Evolutionary conservation across 2,329 filamentous ascomycete genomes (phyloP).

Genomic region (Capronia americana): DNA sequence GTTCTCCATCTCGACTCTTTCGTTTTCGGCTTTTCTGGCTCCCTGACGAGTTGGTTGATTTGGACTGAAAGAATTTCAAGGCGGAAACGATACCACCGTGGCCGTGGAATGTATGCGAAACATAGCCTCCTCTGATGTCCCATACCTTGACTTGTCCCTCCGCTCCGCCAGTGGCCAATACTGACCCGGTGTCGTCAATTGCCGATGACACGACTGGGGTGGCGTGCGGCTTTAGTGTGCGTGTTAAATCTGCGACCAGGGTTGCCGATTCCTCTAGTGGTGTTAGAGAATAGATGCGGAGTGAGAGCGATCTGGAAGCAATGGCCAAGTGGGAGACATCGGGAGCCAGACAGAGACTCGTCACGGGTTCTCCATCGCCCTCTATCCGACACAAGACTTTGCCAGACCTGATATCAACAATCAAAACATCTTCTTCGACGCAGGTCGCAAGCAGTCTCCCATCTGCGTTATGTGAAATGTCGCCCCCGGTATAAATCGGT

Average conservation of each 20-base stretch:
- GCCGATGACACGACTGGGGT: conserved; percentile 88
- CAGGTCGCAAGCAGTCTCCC: conserved; percentile 85
- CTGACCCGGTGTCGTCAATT: conserved; percentile 83
- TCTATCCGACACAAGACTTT: conserved; percentile 84
- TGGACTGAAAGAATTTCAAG: conserved; percentile 81
- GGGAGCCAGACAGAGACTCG: conserved; percentile 71
- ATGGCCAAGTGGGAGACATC: conserved; percentile 85
- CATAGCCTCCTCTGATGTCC: conserved; percentile 86
- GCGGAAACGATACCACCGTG: conserved; percentile 91
- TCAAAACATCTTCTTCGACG: conserved; percentile 86
- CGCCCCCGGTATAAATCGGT: conserved; percentile 92
- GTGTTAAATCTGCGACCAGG: conserved; percentile 71
- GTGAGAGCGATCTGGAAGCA: conserved; percentile 93
- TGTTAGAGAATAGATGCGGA: conserved; percentile 84
- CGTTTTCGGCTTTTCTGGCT: conserved; percentile 40
- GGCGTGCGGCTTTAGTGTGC: conserved; percentile 86
- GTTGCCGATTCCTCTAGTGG: conserved; percentile 61
- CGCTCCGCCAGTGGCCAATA: conserved; percentile 89
- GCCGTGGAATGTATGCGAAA: conserved; percentile 93
- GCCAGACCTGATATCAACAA: conserved; percentile 84
- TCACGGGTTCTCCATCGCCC: conserved; percentile 71
- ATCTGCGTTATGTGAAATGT: conserved; percentile 79
- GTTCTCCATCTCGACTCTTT: conserved; percentile 53
- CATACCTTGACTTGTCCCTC: conserved; percentile 96
- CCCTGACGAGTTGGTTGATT: conserved; percentile 16